A percentile compares a stretch with the other conserved stretches of the same genome.
phyloP scores from a whole-genome alignment of 2,329 filamentous ascomycete genomes.

The Fusarium anguioides region DNA sequence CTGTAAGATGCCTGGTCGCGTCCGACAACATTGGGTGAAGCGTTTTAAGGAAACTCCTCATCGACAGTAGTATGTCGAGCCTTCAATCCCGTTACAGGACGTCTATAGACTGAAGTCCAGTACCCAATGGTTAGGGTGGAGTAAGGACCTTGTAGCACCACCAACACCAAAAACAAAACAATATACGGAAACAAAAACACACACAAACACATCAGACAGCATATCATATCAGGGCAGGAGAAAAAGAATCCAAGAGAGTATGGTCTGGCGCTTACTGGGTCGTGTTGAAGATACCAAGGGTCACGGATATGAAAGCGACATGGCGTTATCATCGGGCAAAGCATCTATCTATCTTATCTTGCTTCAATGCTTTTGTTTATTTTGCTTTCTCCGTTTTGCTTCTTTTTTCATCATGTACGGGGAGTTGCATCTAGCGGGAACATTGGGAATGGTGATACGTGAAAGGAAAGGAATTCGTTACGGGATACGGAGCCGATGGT shows the following conservation, averaged over 20 bases:
- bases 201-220: background rate
- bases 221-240: conserved; percentile 4
- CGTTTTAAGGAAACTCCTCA: conserved; percentile 56
- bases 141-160: background rate
- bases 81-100: background rate
- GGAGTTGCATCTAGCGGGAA: conserved; percentile 35
- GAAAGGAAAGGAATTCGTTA: background rate
- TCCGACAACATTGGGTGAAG: conserved; percentile 68
- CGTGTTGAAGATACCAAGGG: conserved; percentile 42
- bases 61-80: conserved; percentile 5
- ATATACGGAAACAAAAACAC: conserved; percentile 8
- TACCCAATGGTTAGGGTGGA: background rate
- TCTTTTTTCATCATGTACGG: conserved; percentile 1
- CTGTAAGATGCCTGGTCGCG: conserved; percentile 66
- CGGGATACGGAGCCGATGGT: conserved; percentile 7
- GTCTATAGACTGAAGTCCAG: background rate
- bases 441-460: background rate
- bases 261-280: conserved; percentile 40
- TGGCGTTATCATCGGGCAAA: conserved; percentile 36
- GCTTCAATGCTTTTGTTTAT: too few species aligned
- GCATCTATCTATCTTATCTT: background rate
- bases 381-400: background rate
- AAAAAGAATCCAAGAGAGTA: conserved; percentile 26
- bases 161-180: conserved; percentile 6
- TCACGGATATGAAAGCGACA: conserved; percentile 39